Evolutionary conservation across 495 filamentous ascomycete genomes (phyloP), one percentile per base, ranked within the genome.

Genomic region (Sporormia fimetaria): DNA sequence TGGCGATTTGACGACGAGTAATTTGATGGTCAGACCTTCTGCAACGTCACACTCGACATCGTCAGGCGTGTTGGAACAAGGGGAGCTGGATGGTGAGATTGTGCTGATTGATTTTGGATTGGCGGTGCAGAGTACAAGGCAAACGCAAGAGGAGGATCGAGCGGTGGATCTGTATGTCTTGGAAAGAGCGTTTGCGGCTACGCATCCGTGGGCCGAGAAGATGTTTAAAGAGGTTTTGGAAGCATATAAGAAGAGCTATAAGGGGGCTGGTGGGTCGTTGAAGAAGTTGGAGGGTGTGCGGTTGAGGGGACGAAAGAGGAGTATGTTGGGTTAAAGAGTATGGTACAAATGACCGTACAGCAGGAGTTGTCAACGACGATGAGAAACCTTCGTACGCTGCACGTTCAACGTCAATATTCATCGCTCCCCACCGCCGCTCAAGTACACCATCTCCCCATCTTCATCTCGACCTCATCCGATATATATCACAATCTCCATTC

Each of bases 121-220:
- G 7, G 88, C 87, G 26, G 75, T 69, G 37, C 82, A 90, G 61
- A 83, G 76, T 2, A 45, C n/a, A n/a, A n/a, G n/a, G n/a, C n/a
- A n/a, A n/a, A 55, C 69, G n/a, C 75, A 78, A 48, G 86, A 94
- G 40, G 90, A 99, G 62, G 92, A 99, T 58, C 72, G 83, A 38
- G 92, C 92, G 3, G 90, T 96, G 15, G 90, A 99, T 70, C 58
- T 99, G 32, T 99, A 99, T 63, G 90, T 99, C 17, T 67, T 99
- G 41, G 90, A 99, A 65, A 66, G 90, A 26, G 90, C 92, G n/a
- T 94, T 96, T 66, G 81, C 74, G 22, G 93, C 85, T 47, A 95
- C 90, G 40, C 90, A 98, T 70, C 87, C 90, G 3, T 72, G 74
- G 42, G 82, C 85, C 6, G 88, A 95, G 63, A 64, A 55, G 14